Percentiles rank a stretch among this genome's conserved stretches.
Conservation (phyloP, 179 eudicot species). For the Drosera spatulata region DNA sequence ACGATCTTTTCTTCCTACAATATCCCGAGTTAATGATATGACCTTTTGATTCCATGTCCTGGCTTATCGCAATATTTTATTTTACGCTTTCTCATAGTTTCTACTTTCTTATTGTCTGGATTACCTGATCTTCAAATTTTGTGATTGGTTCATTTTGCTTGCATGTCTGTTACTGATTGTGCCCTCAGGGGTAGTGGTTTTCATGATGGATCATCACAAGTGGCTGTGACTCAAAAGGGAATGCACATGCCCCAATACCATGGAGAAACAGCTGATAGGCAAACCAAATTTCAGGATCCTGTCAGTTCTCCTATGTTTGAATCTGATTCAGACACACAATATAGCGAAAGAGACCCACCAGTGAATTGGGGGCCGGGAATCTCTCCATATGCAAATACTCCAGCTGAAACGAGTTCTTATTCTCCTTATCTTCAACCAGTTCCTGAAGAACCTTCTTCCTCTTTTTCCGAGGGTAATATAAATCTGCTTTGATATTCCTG, state of each 20-base stretch:
- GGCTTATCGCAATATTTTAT: too few relatives aligned
- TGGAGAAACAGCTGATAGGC: conserved; percentile 31
- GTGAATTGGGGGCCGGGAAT: conserved; percentile 51
- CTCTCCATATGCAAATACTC: conserved; percentile 39
- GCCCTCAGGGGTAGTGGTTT: conserved; percentile 32
- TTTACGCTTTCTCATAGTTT: too few relatives aligned
- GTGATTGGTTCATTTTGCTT: too few relatives aligned
- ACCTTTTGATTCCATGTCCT: too few relatives aligned
- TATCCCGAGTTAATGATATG: too few relatives aligned
- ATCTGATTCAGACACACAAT: conserved; percentile 36
- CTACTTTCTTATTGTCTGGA: too few relatives aligned
- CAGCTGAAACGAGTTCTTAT: conserved; percentile 57
- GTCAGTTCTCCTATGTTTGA: conserved; percentile 47
- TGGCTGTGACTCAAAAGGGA: conserved; percentile 27
- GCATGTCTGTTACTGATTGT: conserved; percentile 2
- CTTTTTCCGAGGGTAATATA: conserved; percentile 74
- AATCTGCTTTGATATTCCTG: conserved; percentile 7
- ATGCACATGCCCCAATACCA: conserved; percentile 16
- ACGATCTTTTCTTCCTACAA: too few relatives aligned
- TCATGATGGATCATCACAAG: conserved; percentile 25
- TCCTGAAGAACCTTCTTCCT: conserved; percentile 85
- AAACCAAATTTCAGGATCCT: conserved; percentile 66
- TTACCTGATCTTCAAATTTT: too few relatives aligned
- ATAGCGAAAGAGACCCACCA: conserved; percentile 42
- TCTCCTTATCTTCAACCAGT: conserved; percentile 70